Percentiles rank a stretch among this genome's conserved stretches.
phyloP scores from a whole-genome alignment of 1,139 yeast species.

The Debaryomyces singareniensis region DNA sequence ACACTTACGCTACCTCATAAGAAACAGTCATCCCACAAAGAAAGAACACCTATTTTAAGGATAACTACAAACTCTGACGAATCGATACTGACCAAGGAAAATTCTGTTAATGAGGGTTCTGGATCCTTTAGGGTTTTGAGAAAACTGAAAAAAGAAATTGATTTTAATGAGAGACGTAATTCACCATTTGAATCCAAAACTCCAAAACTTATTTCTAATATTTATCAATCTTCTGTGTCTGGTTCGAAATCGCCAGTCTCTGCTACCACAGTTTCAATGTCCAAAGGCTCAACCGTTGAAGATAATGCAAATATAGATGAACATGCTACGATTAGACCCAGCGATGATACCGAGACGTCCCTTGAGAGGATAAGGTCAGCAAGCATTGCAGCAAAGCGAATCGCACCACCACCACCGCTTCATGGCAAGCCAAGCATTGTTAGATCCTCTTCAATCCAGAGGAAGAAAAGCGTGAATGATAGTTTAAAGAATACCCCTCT shows the following conservation, averaged over 20 bases:
- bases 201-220: slow-evolving; percentile 38
- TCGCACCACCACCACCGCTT: slow-evolving; percentile 70
- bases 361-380: slow-evolving; percentile 12
- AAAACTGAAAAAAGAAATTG: slow-evolving; percentile 63
- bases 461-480: slow-evolving; percentile 1
- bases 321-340: neutral
- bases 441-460: slow-evolving; percentile 2
- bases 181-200: slow-evolving; percentile 58
- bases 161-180: slow-evolving; percentile 73
- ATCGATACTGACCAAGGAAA: neutral
- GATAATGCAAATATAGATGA: neutral
- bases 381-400: slow-evolving; percentile 54
- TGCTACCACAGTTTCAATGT: slow-evolving; percentile 30
- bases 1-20: slow-evolving; percentile 16
- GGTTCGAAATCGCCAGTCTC: slow-evolving; percentile 32
- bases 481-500: slow-evolving; percentile 2
- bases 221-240: slow-evolving; percentile 35
- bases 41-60: neutral
- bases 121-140: slow-evolving; percentile 62
- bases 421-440: slow-evolving; percentile 4
- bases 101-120: slow-evolving; percentile 3
- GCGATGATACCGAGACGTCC: slow-evolving; percentile 6
- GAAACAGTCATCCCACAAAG: slow-evolving; percentile 2
- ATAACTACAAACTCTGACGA: neutral
- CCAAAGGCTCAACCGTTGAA: slow-evolving; percentile 18